Conservation (phyloP, 345 rosid species). For the Trapa incisa region DNA sequence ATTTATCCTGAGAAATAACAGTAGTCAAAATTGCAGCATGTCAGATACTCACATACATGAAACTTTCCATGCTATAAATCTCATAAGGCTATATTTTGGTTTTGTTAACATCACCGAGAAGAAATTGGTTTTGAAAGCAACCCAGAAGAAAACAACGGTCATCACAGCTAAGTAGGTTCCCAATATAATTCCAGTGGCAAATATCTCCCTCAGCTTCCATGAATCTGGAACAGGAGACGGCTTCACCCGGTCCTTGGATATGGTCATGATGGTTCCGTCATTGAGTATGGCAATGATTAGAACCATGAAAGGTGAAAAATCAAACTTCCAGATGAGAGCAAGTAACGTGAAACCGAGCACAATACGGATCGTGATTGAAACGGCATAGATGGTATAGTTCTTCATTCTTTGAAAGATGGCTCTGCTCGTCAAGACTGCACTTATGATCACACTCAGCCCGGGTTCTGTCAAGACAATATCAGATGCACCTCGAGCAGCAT, state of each 20-base stretch:
- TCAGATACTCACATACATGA: not conserved
- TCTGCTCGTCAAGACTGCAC: slow-evolving; percentile 86
- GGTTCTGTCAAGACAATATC: slow-evolving; percentile 92
- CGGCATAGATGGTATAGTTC: slow-evolving; percentile 95
- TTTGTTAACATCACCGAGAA: slow-evolving; percentile 43
- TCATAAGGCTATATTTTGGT: not conserved
- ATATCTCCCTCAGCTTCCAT: slow-evolving; percentile 85
- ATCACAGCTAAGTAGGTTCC: slow-evolving; percentile 74
- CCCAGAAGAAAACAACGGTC: slow-evolving; percentile 89
- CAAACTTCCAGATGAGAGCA: slow-evolving; percentile 88
- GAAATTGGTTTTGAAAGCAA: slow-evolving; percentile 46
- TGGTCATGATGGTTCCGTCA: slow-evolving; percentile 83
- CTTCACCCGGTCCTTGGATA: slow-evolving; percentile 72
- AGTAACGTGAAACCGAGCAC: slow-evolving; percentile 77
- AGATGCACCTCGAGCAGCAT: slow-evolving; percentile 86
- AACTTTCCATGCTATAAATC: not conserved
- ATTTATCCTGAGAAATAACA: slow-evolving; percentile 38
- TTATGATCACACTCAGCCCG: slow-evolving; percentile 85
- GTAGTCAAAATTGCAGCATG: not conserved
- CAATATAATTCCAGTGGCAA: slow-evolving; percentile 69
- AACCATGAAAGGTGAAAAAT: slow-evolving; percentile 96
- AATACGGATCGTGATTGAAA: slow-evolving; percentile 80
- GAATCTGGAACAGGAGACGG: slow-evolving; percentile 80
- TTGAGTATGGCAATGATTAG: slow-evolving; percentile 77
- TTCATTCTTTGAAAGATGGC: slow-evolving; percentile 97